Percentiles rank a stretch among this genome's conserved stretches.
These are phyloP conservation scores for Kluyveromyces nonfermentans DNA, from an alignment of 805 yeast species.

Conservation along the genomic window DNA sequence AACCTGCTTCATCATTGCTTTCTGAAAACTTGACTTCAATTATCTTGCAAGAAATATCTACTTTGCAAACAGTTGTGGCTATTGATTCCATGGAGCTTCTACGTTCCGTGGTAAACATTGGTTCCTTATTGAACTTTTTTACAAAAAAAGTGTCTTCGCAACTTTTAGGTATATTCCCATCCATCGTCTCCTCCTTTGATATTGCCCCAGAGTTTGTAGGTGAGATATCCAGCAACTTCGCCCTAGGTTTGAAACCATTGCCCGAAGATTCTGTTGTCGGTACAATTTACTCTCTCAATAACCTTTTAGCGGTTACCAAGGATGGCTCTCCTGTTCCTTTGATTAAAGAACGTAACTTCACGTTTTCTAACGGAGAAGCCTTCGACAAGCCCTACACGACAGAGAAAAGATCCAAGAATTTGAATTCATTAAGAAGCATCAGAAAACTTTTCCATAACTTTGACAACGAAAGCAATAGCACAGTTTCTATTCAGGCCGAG, in stretches of 20 bases:
- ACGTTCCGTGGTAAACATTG: constrained; percentile 43
- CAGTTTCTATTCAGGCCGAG: background rate
- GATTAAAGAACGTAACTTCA: constrained; percentile 28
- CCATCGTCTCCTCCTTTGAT: constrained; percentile 47
- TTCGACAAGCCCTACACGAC: constrained; percentile 6
- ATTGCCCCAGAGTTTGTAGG: constrained; percentile 40
- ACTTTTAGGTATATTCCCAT: constrained; percentile 36
- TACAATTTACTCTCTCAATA: constrained; percentile 73
- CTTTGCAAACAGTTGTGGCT: constrained; percentile 33
- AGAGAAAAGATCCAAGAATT: background rate
- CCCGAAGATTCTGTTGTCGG: constrained; percentile 80
- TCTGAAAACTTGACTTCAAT: constrained; percentile 41
- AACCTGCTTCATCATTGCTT: constrained; percentile 38
- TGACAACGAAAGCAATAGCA: constrained; percentile 1
- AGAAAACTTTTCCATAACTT: background rate
- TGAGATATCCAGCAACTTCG: constrained; percentile 47
- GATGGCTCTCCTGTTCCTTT: constrained; percentile 32
- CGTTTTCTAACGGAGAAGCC: constrained; percentile 11
- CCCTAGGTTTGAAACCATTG: constrained; percentile 54
- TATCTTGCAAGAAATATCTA: constrained; percentile 33
- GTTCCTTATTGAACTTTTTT: constrained; percentile 40
- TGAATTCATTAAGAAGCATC: background rate
- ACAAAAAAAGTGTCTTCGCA: constrained; percentile 28
- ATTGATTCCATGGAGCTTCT: constrained; percentile 46
- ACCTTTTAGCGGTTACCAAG: constrained; percentile 51